A percentile compares a stretch with the other conserved stretches of the same genome.
Evolutionary conservation across 495 filamentous ascomycete genomes (phyloP).

Genomic region (Penicillium soppii): DNA sequence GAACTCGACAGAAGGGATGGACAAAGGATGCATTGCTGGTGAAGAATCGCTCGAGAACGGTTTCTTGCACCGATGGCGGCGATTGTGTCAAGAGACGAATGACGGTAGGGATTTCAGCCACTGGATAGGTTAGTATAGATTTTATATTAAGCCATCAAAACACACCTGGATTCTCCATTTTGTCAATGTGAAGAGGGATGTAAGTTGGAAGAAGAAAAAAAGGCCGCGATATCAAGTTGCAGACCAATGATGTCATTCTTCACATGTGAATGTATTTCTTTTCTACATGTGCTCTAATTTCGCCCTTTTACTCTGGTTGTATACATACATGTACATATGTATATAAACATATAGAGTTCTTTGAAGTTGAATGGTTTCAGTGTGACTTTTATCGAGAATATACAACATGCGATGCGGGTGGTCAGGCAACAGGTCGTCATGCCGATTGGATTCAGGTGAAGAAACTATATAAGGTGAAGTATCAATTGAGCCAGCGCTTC

Average conservation of each 20-base stretch:
- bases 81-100: conserved; percentile 68
- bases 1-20: conserved; percentile 79
- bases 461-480: too few relatives aligned
- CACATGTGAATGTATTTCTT: neutral
- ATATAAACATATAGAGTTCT: too few relatives aligned
- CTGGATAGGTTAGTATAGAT: conserved; percentile 17
- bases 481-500: too few relatives aligned
- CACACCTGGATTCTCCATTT: conserved; percentile 44
- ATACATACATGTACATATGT: too few relatives aligned
- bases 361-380: too few relatives aligned
- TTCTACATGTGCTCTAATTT: too few relatives aligned
- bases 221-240: neutral
- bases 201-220: conserved; percentile 2
- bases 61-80: conserved; percentile 58
- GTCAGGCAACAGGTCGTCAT: too few relatives aligned
- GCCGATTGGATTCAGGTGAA: too few relatives aligned
- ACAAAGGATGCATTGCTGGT: conserved; percentile 65
- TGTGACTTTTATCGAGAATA: too few relatives aligned
- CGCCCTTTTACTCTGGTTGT: too few relatives aligned
- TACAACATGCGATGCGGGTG: too few relatives aligned
- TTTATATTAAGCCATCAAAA: neutral
- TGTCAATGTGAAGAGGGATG: neutral
- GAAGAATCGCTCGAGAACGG: conserved; percentile 68
- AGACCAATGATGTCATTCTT: conserved; percentile 20
- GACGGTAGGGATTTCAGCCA: conserved; percentile 56